Conservation (phyloP, 441 rosid genomes). For the Gossypium laxum region DNA sequence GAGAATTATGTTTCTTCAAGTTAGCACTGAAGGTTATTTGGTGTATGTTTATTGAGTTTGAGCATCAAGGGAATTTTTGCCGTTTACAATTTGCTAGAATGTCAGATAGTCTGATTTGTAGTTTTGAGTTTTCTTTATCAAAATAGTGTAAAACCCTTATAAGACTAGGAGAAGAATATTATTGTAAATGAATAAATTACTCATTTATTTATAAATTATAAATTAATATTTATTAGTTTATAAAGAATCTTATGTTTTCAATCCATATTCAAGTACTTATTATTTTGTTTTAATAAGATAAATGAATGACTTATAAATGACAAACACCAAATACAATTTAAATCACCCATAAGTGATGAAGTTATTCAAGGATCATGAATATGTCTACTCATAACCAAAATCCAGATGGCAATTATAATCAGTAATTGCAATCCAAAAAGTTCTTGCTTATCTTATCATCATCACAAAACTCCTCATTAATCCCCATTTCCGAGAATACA, state of each 20-base stretch:
- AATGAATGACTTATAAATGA: neutral
- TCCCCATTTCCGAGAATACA: neutral
- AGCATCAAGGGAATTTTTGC: neutral
- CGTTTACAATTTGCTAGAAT: neutral
- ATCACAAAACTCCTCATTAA: neutral
- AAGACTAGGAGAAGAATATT: neutral
- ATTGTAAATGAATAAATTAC: neutral
- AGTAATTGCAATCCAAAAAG: neutral
- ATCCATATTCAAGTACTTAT: neutral
- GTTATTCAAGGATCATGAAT: neutral
- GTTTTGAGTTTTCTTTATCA: neutral
- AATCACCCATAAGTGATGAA: neutral
- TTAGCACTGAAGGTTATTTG: neutral
- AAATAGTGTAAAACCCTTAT: neutral
- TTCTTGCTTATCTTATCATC: neutral
- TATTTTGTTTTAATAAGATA: neutral
- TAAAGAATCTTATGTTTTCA: neutral
- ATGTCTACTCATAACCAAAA: neutral
- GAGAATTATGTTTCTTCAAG: neutral
- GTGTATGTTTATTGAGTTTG: neutral
- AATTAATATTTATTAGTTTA: neutral
- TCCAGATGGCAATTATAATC: neutral
- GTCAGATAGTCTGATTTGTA: neutral
- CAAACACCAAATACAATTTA: neutral
- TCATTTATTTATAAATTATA: neutral